phyloP scores from a whole-genome alignment of 345 rosid species.

The Aethionema arabicum region DNA sequence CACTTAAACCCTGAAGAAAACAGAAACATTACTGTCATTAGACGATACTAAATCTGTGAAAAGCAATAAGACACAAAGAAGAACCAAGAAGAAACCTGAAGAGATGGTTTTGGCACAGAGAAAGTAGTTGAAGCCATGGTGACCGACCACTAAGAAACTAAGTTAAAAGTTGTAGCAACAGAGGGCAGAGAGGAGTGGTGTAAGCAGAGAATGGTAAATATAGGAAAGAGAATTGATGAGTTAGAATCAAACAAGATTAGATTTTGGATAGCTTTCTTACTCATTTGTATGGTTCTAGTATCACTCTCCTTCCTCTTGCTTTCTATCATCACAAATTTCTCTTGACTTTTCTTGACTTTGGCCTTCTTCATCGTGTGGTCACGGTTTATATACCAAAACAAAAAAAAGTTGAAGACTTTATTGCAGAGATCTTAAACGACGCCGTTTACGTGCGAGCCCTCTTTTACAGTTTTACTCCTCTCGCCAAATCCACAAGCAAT shows the following conservation, averaged over 20 bases:
- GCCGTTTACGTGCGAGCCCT: not conserved
- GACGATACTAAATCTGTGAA: not conserved
- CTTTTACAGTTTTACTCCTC: not conserved
- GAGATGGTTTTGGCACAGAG: constrained; percentile 78
- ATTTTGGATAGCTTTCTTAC: constrained; percentile 65
- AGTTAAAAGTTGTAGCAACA: constrained; percentile 24
- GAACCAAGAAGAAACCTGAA: constrained; percentile 49
- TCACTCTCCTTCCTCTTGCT: constrained; percentile 14
- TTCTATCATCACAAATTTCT: constrained; percentile 30
- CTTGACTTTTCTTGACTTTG: constrained; percentile 7
- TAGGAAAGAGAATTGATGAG: constrained; percentile 29
- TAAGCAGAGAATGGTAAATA: constrained; percentile 19
- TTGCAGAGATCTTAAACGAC: no score
- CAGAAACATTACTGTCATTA: constrained; percentile 26
- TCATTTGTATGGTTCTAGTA: constrained; percentile 36
- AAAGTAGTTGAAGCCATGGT: constrained; percentile 84
- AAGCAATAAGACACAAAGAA: not conserved
- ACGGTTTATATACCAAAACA: no score
- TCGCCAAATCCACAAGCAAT: constrained; percentile 29
- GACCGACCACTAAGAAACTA: constrained; percentile 16
- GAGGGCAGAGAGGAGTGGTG: constrained; percentile 17
- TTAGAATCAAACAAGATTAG: constrained; percentile 59
- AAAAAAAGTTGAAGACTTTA: no score
- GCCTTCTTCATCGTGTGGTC: no score
- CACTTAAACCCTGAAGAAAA: constrained; percentile 59